Base-by-base conservation (phyloP, 2,329 filamentous ascomycete genomes). In the Colletotrichum truncatum region DNA sequence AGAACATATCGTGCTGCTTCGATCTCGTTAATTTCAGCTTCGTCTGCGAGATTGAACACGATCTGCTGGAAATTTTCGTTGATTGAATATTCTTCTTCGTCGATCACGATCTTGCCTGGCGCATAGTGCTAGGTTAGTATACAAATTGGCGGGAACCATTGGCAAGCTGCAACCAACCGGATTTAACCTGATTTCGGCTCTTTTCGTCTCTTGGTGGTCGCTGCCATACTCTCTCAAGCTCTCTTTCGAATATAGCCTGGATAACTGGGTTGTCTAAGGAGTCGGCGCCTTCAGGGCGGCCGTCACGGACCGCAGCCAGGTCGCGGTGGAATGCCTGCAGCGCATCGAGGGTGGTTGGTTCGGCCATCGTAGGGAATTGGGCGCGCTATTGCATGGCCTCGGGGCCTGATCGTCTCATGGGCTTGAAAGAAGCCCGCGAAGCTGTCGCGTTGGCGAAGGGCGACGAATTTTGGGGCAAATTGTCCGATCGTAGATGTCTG, bases 11-110 rank as follows among this genome's bases (percentile, higher is more conserved):
- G 85, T 9, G 93, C 92, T 16, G 95, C 91, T 71, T 96, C 88
- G 62, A 97, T 76, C 78, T 99, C 97, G 78, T 99, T 94, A 55
- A 99, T 84, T 72, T 97, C 90, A 67, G 98, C 84, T 70, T 93
- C 93, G 77, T 98, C 94, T 59, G 95, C 92, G 36, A 99, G 84
- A 71, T 93, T 88, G 30, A 97, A 84, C 23, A 90, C 88, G 70
- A 91, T 89, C 77, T 97, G 91, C 74, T 95, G 89, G 78, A 99
- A 98, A 67, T 93, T 90, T 60, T 92, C 87, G 78, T 97, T 98
- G 80, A 99, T 83, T 21, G 85, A 82, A 77, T 93, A 98, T 72
- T 94, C 88, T 32, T 88, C 85, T 67, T 89, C 91, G 70, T 87
- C 87, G 64, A 97, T 80, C 32, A 82, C 88, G 70, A 98, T 84